Conservation (phyloP, 306 rosid genomes). For the Malus sylvestris region DNA sequence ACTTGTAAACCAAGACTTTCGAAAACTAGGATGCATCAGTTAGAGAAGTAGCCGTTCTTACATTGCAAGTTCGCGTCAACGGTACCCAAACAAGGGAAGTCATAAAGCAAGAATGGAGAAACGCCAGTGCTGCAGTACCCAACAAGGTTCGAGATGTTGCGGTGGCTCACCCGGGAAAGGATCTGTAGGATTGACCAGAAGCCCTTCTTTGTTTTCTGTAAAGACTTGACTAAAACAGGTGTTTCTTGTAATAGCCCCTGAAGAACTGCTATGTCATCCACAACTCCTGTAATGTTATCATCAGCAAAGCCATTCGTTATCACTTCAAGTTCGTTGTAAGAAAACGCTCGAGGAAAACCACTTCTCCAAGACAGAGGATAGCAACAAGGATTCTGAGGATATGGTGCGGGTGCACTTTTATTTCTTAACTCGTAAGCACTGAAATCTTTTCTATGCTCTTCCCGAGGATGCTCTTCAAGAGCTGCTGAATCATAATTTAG, state of each 20-base stretch:
- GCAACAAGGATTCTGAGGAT: conserved; percentile 12
- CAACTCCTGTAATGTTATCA: not conserved
- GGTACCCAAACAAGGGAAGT: not conserved
- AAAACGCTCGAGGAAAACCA: conserved; percentile 17
- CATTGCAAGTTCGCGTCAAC: not conserved
- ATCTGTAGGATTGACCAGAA: conserved; percentile 12
- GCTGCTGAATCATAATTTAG: not conserved
- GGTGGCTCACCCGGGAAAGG: conserved; percentile 9
- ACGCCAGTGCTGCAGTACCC: conserved; percentile 18
- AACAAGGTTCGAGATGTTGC: conserved; percentile 20
- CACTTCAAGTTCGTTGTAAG: conserved; percentile 1
- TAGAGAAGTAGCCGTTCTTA: conserved; percentile 1
- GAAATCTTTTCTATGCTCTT: not conserved
- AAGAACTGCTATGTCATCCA: not conserved
- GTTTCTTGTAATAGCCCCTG: conserved; percentile 17
- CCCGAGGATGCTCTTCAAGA: not conserved
- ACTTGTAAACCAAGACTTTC: not conserved
- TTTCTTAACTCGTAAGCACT: not conserved
- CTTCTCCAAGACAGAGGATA: conserved; percentile 22
- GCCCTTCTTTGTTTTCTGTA: not conserved
- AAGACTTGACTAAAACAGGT: conserved; percentile 5
- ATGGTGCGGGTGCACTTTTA: not conserved
- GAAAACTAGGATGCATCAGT: not conserved
- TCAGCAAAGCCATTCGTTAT: conserved; percentile 15
- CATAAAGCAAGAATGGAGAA: conserved; percentile 12